A percentile compares a stretch with the other conserved stretches of the same genome.
Conservation (phyloP, 106 monocot genomes). For the Dioscorea zingiberensis region DNA sequence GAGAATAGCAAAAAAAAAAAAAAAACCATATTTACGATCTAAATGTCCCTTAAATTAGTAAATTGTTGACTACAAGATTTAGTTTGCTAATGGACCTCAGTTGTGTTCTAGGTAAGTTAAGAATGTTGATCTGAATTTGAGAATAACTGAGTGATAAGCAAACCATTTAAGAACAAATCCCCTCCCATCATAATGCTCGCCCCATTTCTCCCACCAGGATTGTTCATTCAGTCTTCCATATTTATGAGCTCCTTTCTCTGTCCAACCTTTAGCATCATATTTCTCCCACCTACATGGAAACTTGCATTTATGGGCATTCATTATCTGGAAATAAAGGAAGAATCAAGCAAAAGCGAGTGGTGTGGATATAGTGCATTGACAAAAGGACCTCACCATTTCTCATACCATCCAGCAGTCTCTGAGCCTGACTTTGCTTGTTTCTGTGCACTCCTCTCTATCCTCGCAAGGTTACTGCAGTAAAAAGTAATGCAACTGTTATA, state of each 20-base stretch:
- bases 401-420: slow-evolving; percentile 92
- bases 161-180: slow-evolving; percentile 97
- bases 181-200: slow-evolving; percentile 95
- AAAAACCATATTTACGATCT: too few relatives aligned
- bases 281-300: slow-evolving; percentile 80
- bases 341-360: background rate
- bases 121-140: too few relatives aligned
- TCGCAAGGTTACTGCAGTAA: slow-evolving; percentile 83
- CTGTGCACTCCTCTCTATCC: slow-evolving; percentile 97
- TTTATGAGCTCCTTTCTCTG: slow-evolving; percentile 93
- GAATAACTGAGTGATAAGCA: background rate
- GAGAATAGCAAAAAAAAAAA: too few relatives aligned
- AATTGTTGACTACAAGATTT: too few relatives aligned
- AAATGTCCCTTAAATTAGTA: too few relatives aligned
- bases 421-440: slow-evolving; percentile 95
- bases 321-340: background rate
- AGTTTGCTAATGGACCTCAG: too few relatives aligned
- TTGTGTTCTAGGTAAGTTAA: too few relatives aligned
- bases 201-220: slow-evolving; percentile 99
- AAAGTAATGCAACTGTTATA: too few relatives aligned
- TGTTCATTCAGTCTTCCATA: slow-evolving; percentile 92
- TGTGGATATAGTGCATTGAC: background rate
- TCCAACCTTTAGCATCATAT: slow-evolving; percentile 97
- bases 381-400: slow-evolving; percentile 69
- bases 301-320: background rate